These are phyloP conservation scores for Trichoderma polysporum DNA, from an alignment of 2,329 filamentous ascomycete species.

Conservation along the genomic window DNA sequence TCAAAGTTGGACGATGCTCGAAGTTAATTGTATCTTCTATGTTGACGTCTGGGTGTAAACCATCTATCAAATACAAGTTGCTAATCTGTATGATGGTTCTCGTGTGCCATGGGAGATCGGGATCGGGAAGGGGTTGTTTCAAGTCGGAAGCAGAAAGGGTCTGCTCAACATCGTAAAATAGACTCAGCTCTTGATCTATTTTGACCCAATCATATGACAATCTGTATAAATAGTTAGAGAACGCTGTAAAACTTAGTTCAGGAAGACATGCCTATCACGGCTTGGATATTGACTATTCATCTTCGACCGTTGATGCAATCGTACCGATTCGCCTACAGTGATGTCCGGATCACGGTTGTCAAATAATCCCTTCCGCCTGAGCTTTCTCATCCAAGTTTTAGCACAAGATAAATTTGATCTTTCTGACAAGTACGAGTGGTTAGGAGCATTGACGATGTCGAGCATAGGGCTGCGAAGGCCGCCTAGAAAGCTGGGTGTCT, in stretches of 20 bases:
- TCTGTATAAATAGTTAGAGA: conserved; percentile 37
- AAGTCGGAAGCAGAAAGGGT: conserved; percentile 66
- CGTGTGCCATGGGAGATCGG: conserved; percentile 59
- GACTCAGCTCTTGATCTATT: conserved; percentile 68
- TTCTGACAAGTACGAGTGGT: neutral
- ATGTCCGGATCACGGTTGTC: neutral
- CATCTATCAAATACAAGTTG: neutral
- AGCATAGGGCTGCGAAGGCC: neutral
- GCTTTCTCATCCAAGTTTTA: neutral
- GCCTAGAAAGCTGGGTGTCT: neutral
- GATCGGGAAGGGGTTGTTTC: conserved; percentile 59
- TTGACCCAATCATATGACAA: conserved; percentile 75
- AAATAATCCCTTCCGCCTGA: conserved; percentile 2
- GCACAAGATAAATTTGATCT: neutral
- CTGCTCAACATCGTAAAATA: conserved; percentile 64
- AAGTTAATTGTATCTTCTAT: neutral
- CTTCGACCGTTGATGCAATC: neutral
- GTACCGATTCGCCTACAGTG: neutral
- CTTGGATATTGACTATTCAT: neutral
- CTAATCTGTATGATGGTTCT: neutral
- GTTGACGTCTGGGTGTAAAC: neutral
- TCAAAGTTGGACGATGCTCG: neutral
- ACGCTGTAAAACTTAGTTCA: neutral
- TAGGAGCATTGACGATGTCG: neutral
- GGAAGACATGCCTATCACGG: neutral